Base-by-base conservation (phyloP, 495 filamentous ascomycete species). In the Hyphodiscus hymeniophilus region DNA sequence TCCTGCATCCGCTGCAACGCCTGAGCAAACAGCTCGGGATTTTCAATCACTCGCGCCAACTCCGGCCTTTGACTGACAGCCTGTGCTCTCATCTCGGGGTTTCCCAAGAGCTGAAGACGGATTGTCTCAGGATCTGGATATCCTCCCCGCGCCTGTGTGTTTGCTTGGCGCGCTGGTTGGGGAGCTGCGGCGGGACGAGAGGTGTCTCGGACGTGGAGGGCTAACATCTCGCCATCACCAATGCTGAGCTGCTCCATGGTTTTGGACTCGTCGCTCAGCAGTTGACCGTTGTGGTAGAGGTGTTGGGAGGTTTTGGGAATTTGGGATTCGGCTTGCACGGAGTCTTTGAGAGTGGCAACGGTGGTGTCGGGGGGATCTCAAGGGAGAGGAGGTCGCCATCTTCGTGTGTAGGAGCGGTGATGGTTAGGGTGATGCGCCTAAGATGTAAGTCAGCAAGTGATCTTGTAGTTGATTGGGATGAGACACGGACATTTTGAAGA, bases 191-290 rank as follows among this genome's bases (percentile, higher is more conserved):
- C 23, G 38, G 50, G 10, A 17, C 44, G 8, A 43, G 15, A 20
- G 49, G 60, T 73, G 49, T 74, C 73, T 55, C 74, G 73, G 50
- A 91, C 80, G 61, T 91, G 84, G 42, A 95, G 73, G 11, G 84
- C 87, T 31, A 98, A 72, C 88, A 98, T 90, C 52, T 96, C 94
- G 42, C 89, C 89, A 65, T 95, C 87, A 22, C 70, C 77, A 55
- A 98, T 85, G 8, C 82, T 75, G n/a, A 87, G 77, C 52, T 92
- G 76, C 45, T 84, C 74, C 40, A 98, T 74, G 5, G 88, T 94
- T 62, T 85, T 84, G 21, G 74, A 63, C 53, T 90, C 82, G 62
- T 88, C 81, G 38, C 64, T 70, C 41, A 98, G 80, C 18, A 92
- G 78, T 36, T 80, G 78, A 48, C 89, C 90, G 60, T 97, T 95